A percentile compares a stretch with the other conserved stretches of the same genome.
phyloP scores from a whole-genome alignment of 768 basidiomycete species.

The Gelatoporia subvermispora region DNA sequence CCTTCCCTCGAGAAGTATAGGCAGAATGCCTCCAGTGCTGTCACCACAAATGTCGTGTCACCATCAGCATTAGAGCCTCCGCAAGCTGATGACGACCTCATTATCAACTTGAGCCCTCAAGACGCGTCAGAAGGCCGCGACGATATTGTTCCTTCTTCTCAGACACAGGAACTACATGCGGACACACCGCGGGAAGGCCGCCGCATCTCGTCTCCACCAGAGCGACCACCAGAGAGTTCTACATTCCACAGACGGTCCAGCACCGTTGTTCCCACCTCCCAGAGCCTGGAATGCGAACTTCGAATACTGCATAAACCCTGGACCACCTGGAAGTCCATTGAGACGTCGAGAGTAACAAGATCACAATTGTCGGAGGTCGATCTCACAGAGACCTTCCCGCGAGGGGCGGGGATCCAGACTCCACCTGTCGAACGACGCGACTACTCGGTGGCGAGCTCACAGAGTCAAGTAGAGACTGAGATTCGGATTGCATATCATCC shows the following conservation, averaged over 20 bases:
- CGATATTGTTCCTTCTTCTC: conserved; percentile 13
- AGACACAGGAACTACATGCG: conserved; percentile 13
- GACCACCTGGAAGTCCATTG: neutral
- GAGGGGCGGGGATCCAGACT: neutral
- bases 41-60: too few relatives aligned
- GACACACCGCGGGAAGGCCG: too few relatives aligned
- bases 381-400: too few relatives aligned
- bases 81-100: too few relatives aligned
- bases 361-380: too few relatives aligned
- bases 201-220: neutral
- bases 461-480: conserved; percentile 28
- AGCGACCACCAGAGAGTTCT: neutral
- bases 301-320: neutral
- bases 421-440: neutral
- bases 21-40: too few relatives aligned
- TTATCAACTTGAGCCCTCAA: neutral
- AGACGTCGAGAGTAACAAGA: too few relatives aligned
- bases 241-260: neutral
- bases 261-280: conserved; percentile 15
- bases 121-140: conserved; percentile 2
- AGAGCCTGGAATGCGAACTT: conserved; percentile 14
- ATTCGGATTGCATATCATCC: conserved; percentile 14
- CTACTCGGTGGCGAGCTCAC: conserved; percentile 25
- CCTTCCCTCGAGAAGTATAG: too few relatives aligned
- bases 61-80: too few relatives aligned